Conservation (phyloP, 805 yeast species). For the Metschnikowia henanensis region DNA sequence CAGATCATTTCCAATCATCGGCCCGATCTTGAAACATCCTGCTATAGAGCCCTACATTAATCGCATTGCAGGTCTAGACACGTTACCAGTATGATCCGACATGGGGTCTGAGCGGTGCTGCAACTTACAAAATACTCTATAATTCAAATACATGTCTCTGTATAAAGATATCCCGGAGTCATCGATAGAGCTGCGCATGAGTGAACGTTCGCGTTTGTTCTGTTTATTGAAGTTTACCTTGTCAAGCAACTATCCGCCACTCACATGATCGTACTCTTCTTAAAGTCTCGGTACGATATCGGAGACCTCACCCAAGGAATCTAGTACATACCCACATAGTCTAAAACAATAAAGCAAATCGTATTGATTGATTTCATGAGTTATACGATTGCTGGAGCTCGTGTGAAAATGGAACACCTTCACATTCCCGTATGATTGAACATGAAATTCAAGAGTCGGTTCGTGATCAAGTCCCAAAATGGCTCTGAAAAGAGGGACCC, state of each 20-base stretch:
- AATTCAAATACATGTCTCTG: background rate
- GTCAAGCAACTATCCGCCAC: too few species aligned
- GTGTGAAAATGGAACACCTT: background rate
- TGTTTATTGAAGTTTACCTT: too few species aligned
- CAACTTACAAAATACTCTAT: background rate
- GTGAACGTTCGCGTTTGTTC: too few species aligned
- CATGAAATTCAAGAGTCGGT: background rate
- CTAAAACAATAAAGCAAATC: slow-evolving; percentile 20
- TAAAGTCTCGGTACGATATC: slow-evolving; percentile 3
- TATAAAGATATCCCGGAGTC: too few species aligned
- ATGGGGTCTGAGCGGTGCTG: too few species aligned
- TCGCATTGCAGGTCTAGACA: slow-evolving; percentile 42
- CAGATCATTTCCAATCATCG: slow-evolving; percentile 84
- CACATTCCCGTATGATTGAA: background rate
- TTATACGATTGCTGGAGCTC: background rate
- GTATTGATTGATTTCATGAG: slow-evolving; percentile 8
- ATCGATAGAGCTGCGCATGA: too few species aligned
- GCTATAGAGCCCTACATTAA: slow-evolving; percentile 68
- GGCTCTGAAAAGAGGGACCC: slow-evolving; percentile 22
- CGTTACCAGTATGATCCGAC: slow-evolving; percentile 32
- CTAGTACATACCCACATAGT: slow-evolving; percentile 13
- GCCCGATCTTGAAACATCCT: slow-evolving; percentile 82
- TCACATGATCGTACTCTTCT: too few species aligned
- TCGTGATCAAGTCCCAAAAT: slow-evolving; percentile 6
- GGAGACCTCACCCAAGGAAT: slow-evolving; percentile 1